These are phyloP conservation scores for Aechmea fasciata DNA, from an alignment of 176 grass and related monocot genomes.

Conservation along the genomic window DNA sequence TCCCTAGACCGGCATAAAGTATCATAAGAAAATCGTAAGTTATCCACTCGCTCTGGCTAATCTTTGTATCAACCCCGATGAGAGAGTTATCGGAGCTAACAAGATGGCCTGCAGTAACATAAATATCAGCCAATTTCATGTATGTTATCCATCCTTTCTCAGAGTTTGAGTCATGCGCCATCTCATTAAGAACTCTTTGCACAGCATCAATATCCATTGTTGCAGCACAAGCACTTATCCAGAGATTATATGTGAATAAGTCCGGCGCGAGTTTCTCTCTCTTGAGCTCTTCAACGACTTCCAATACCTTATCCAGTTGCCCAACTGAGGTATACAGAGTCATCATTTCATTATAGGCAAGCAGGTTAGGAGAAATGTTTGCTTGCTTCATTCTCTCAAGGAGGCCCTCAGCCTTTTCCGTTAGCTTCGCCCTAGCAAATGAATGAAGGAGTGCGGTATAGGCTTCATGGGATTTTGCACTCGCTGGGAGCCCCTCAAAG, in stretches of 20 bases:
- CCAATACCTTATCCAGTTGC: slow-evolving; percentile 43
- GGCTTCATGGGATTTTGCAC: slow-evolving; percentile 53
- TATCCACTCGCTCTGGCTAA: slow-evolving; percentile 68
- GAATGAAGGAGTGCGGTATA: slow-evolving; percentile 76
- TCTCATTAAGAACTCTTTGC: slow-evolving; percentile 56
- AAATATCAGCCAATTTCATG: slow-evolving; percentile 38
- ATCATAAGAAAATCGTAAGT: slow-evolving; percentile 67
- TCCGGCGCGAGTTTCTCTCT: slow-evolving; percentile 41
- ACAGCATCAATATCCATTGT: slow-evolving; percentile 42
- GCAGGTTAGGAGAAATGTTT: slow-evolving; percentile 22
- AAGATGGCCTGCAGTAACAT: slow-evolving; percentile 37
- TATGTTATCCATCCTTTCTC: slow-evolving; percentile 57
- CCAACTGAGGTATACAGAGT: slow-evolving; percentile 73
- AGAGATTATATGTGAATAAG: slow-evolving; percentile 82
- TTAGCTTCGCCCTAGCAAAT: slow-evolving; percentile 61
- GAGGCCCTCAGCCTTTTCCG: slow-evolving; percentile 56
- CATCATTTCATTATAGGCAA: slow-evolving; percentile 86
- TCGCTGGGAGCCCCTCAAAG: slow-evolving; percentile 55
- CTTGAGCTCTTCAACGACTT: slow-evolving; percentile 42
- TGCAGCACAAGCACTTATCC: slow-evolving; percentile 47
- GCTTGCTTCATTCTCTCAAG: slow-evolving; percentile 59
- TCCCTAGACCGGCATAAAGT: slow-evolving; percentile 46
- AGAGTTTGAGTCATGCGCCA: slow-evolving; percentile 46
- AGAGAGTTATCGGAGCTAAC: slow-evolving; percentile 26
- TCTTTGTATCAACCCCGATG: slow-evolving; percentile 48